phyloP scores from a whole-genome alignment of 257 asterid species.

The Fraxinus cuspidata region DNA sequence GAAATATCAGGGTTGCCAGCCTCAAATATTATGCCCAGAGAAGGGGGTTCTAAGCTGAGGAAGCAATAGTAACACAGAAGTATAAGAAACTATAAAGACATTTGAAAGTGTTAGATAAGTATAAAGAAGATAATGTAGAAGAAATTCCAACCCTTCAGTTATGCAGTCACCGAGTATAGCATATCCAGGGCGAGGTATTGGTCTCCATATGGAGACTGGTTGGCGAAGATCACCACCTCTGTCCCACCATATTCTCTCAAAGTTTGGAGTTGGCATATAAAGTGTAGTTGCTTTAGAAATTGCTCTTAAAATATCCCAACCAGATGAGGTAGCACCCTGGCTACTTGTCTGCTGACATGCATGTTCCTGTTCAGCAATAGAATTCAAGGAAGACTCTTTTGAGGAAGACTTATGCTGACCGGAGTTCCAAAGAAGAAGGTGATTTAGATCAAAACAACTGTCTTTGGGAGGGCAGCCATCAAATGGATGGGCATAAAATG shows the following conservation, averaged over 20 bases:
- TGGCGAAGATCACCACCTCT: conserved; percentile 88
- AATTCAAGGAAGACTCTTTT: conserved; percentile 51
- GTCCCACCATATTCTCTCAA: conserved; percentile 99
- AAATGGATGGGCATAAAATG: conserved; percentile 85
- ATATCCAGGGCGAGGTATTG: conserved; percentile 81
- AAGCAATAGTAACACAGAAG: conserved; percentile 28
- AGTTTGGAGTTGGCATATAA: conserved; percentile 83
- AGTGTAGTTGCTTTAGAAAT: conserved; percentile 66
- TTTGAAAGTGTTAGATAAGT: conserved; percentile 1
- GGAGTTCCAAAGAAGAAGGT: conserved; percentile 76
- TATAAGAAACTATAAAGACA: conserved; percentile 26
- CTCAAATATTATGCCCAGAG: conserved; percentile 84
- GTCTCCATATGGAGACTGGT: conserved; percentile 97
- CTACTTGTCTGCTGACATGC: conserved; percentile 46
- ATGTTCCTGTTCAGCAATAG: conserved; percentile 39
- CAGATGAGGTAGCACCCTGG: conserved; percentile 63
- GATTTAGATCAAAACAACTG: conserved; percentile 79
- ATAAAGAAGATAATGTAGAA: conserved; percentile 18
- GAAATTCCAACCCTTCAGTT: conserved; percentile 73
- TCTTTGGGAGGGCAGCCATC: conserved; percentile 54
- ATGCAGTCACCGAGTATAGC: conserved; percentile 90
- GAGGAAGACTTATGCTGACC: conserved; percentile 62
- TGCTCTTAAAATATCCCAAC: conserved; percentile 92
- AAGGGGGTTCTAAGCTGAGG: conserved; percentile 94
- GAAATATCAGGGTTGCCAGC: conserved; percentile 76